Evolutionary conservation across 2,329 filamentous ascomycete species (phyloP), one percentile per base, ranked within the genome.

Genomic region (Plectosphaerella plurivora): DNA sequence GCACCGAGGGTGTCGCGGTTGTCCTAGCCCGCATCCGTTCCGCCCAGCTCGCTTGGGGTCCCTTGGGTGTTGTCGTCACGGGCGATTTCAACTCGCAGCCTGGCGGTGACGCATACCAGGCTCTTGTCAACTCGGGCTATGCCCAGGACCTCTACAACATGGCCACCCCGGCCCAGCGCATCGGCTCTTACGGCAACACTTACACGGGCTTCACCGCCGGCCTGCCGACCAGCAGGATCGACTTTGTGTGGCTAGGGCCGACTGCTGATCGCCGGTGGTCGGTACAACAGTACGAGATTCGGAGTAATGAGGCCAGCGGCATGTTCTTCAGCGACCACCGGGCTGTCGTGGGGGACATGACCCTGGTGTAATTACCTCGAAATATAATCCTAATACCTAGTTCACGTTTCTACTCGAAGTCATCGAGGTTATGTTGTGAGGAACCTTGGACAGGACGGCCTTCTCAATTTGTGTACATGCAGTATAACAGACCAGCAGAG

Each of bases 281-380:
- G 3, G 71, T 79, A 20, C 68, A 70, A 54, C 77, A 71, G 2
- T 86, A 79, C 69, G 79, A 77, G 3, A 83, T 89, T 11, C 61
- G 88, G 49, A 64, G 75, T 22, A 89, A 88, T 62, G 36, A 33
- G 1, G 57, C 51, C n/a, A 28, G 51, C 20, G 55, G 53, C n/a
- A 67, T 67, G 37, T 86, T 86, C 59, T 69, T 79, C 39, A 88
- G 84, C 55, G 87, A 89, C 61, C 86, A 89, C 64, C 71, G 84
- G 52, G 77, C 84, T 33, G 83, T 88, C n/a, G 76, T 88, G 49
- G 79, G 78, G 16, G 85, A 89, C 65, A 53, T 84, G 42, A 57
- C 53, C 1, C 50, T 57, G n/a, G 25, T 48, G 18, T 48, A 18
- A 12, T 16, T 14, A 44, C 16, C 18, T n/a, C 28, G 9, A 12